These are phyloP conservation scores for Fusarium devonianum DNA, from an alignment of 2,329 filamentous ascomycete species.

Conservation along the genomic window DNA sequence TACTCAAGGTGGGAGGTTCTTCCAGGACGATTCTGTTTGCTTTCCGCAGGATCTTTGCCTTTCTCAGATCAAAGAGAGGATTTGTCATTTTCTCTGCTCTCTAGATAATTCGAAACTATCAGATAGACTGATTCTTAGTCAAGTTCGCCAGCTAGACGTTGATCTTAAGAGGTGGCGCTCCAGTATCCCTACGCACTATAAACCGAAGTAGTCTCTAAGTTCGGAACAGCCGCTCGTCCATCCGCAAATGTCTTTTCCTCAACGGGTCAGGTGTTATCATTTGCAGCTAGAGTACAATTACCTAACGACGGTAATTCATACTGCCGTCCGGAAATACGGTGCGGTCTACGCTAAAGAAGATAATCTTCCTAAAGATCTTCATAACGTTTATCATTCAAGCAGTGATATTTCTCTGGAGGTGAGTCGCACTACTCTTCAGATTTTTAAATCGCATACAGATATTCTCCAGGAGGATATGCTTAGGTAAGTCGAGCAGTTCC, in stretches of 20 bases:
- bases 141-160: slow-evolving; percentile 39
- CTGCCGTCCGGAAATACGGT: slow-evolving; percentile 58
- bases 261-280: slow-evolving; percentile 55
- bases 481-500: too few species aligned
- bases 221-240: slow-evolving; percentile 38
- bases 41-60: slow-evolving; percentile 14
- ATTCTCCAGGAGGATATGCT: too few species aligned
- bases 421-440: slow-evolving; percentile 58
- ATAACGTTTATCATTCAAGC: slow-evolving; percentile 58
- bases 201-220: slow-evolving; percentile 49
- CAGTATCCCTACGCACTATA: slow-evolving; percentile 25
- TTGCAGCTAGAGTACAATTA: slow-evolving; percentile 62
- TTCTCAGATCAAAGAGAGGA: slow-evolving; percentile 32
- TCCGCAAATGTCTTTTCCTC: slow-evolving; percentile 32
- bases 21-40: slow-evolving; percentile 41
- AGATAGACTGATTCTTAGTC: slow-evolving; percentile 33
- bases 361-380: slow-evolving; percentile 45
- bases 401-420: slow-evolving; percentile 61
- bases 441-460: slow-evolving; percentile 50
- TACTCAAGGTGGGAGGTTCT: not conserved
- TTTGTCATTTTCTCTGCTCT: slow-evolving; percentile 34
- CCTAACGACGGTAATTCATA: slow-evolving; percentile 61
- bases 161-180: slow-evolving; percentile 42
- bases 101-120: slow-evolving; percentile 13
- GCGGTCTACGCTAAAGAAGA: not conserved